Percentiles rank a stretch among this genome's conserved stretches.
Conservation (phyloP, 1,139 yeast genomes). For the Geotrichum macrosporum region DNA sequence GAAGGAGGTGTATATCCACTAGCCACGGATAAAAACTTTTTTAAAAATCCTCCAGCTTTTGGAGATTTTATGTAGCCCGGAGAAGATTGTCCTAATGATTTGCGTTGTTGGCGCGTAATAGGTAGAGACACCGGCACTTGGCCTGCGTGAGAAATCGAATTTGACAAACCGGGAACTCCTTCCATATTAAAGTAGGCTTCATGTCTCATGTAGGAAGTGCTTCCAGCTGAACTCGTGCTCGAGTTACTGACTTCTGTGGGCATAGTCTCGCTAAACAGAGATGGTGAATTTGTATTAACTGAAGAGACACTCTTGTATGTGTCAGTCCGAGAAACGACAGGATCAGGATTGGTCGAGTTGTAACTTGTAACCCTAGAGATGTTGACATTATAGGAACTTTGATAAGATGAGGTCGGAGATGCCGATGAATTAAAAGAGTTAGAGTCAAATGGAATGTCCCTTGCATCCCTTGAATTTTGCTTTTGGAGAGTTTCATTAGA, state of each 20-base stretch:
- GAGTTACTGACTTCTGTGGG: conserved; percentile 52
- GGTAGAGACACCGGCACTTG: conserved; percentile 22
- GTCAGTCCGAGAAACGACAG: conserved; percentile 30
- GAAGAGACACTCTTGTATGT: conserved; percentile 31
- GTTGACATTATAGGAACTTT: conserved; percentile 1
- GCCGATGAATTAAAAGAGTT: conserved; percentile 27
- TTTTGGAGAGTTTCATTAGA: no score
- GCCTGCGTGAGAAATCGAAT: conserved; percentile 76
- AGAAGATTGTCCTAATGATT: conserved; percentile 1
- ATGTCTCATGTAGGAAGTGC: conserved; percentile 39
- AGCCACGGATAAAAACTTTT: no score
- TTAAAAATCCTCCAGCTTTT: conserved; percentile 49
- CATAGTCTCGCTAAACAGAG: conserved; percentile 27
- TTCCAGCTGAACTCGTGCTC: conserved; percentile 88
- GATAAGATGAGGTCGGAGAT: conserved; percentile 11
- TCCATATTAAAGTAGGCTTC: conserved; percentile 15
- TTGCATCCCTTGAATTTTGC: no score
- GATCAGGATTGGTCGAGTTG: conserved; percentile 22
- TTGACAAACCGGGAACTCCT: conserved; percentile 32
- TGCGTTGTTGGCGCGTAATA: conserved; percentile 26
- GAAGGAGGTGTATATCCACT: no score
- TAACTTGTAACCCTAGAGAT: conserved; percentile 3
- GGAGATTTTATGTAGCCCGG: conserved; percentile 28
- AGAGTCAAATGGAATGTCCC: conserved; percentile 31
- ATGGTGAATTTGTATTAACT: conserved; percentile 27